phyloP scores from a whole-genome alignment of 306 rosid genomes.

The Castanea sativa region DNA sequence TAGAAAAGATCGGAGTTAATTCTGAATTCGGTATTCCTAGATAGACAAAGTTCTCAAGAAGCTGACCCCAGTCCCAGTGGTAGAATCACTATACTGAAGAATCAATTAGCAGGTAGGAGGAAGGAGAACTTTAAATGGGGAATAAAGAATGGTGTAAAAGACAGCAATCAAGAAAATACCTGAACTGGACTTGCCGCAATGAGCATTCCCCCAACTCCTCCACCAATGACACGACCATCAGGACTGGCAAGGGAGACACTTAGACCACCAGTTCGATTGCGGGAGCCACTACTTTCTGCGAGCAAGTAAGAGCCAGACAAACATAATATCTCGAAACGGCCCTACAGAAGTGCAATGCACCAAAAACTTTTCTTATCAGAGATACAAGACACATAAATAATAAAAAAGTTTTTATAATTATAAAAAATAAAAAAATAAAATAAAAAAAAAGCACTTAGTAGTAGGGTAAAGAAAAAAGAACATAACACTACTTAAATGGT shows the following conservation, averaged over 20 bases:
- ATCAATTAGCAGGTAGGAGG: background rate
- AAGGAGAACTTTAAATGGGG: background rate
- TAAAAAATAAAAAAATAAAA: no score
- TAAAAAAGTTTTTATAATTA: background rate
- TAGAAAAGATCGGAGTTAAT: background rate
- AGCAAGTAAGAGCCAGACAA: constrained; percentile 81
- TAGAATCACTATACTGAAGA: background rate
- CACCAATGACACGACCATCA: constrained; percentile 89
- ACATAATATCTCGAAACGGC: constrained; percentile 88
- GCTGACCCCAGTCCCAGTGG: background rate
- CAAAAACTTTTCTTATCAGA: background rate
- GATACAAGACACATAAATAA: background rate
- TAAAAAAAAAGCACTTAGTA: background rate
- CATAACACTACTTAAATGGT: background rate
- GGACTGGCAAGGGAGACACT: constrained; percentile 89
- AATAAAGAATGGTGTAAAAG: constrained; percentile 1
- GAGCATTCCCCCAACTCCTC: constrained; percentile 84
- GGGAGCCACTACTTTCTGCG: constrained; percentile 52
- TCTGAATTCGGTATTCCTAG: background rate
- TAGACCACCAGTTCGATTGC: constrained; percentile 68
- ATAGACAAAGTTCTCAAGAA: background rate
- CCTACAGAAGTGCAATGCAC: constrained; percentile 48
- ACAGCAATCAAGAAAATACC: constrained; percentile 39
- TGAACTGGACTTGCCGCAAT: constrained; percentile 88
- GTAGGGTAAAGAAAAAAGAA: background rate